Conservation (phyloP, 306 rosid species). For the Fragaria ananassa region DNA sequence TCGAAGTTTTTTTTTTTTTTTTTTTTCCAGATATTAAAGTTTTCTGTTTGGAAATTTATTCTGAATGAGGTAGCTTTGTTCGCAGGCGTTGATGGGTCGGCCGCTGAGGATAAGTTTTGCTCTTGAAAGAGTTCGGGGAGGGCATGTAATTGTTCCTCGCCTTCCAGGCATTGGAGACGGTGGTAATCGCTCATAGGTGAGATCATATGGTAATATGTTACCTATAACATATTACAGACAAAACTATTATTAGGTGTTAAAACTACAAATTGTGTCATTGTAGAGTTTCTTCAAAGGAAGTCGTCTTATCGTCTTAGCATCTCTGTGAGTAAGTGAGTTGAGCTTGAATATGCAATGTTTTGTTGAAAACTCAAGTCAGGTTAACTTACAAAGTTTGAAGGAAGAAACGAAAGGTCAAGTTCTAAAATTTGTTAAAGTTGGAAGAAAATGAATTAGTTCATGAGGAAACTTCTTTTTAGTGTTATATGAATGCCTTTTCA, state of each 20-base stretch:
- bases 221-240: background rate
- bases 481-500: background rate
- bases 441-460: background rate
- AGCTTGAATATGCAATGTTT: background rate
- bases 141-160: constrained; percentile 70
- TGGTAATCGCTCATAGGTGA: constrained; percentile 17
- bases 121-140: constrained; percentile 73
- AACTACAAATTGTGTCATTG: background rate
- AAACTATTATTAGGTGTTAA: background rate
- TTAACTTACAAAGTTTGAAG: background rate
- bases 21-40: background rate
- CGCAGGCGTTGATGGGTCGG: constrained; percentile 79
- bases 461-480: background rate
- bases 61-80: constrained; percentile 19
- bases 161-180: constrained; percentile 39
- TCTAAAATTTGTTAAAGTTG: background rate
- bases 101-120: constrained; percentile 78
- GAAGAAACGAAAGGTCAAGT: background rate
- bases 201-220: background rate
- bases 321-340: background rate
- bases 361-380: background rate
- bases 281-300: background rate
- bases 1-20: too few relatives aligned
- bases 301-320: background rate
- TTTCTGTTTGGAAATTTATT: background rate